Evolutionary conservation across 352 stramenopile genomes (phyloP).

Genomic region (Pythium phragmitis): DNA sequence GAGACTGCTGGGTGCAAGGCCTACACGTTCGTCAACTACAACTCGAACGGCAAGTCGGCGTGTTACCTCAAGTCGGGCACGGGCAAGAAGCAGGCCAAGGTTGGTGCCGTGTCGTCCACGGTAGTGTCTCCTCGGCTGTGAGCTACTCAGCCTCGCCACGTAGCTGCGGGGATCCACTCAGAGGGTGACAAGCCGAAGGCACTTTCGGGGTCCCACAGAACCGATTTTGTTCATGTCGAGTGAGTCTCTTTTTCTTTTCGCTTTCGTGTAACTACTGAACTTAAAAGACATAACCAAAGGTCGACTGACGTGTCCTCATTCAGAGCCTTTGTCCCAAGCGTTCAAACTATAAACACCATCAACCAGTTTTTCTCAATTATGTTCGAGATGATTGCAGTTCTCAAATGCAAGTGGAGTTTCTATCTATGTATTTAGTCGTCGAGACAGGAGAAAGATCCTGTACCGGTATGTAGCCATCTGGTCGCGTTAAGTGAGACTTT

Average conservation of each 20-base stretch:
- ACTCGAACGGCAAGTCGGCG: constrained; percentile 23
- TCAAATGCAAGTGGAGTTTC: too few species aligned
- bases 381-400: too few species aligned
- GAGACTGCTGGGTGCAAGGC: constrained; percentile 37
- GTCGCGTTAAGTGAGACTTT: not conserved
- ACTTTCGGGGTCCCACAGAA: not conserved
- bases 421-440: too few species aligned
- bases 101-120: constrained; percentile 12
- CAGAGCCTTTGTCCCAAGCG: not conserved
- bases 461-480: too few species aligned
- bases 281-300: not conserved
- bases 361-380: not conserved
- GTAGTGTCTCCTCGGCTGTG: not conserved
- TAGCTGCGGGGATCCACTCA: not conserved
- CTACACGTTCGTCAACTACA: constrained; percentile 53
- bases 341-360: not conserved
- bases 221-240: constrained; percentile 4
- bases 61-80: constrained; percentile 27
- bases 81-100: constrained; percentile 4
- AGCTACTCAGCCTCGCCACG: not conserved
- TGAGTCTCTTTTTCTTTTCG: constrained; percentile 1
- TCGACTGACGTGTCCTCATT: not conserved
- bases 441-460: too few species aligned
- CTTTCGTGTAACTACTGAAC: not conserved
- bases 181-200: not conserved